These are phyloP conservation scores for Atalantia buxifolia DNA, from an alignment of 345 rosid species.

Conservation along the genomic window DNA sequence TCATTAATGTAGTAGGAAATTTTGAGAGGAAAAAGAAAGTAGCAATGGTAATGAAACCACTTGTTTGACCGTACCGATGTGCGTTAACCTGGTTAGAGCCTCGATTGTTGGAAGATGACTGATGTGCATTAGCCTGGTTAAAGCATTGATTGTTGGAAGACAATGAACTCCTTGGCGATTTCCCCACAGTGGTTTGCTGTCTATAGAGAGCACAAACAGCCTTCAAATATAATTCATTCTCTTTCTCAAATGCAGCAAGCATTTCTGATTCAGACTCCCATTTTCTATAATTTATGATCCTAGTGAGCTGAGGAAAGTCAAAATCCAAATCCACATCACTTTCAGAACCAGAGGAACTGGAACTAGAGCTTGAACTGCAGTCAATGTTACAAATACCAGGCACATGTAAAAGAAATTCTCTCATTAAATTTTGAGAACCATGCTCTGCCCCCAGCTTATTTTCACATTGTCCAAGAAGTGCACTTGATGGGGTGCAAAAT, in stretches of 20 bases:
- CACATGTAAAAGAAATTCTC: background rate
- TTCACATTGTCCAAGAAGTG: constrained; percentile 1
- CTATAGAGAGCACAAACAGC: constrained; percentile 37
- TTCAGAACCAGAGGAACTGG: constrained; percentile 32
- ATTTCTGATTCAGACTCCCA: constrained; percentile 22
- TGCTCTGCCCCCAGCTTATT: background rate
- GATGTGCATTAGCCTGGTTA: no score
- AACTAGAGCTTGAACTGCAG: constrained; percentile 17
- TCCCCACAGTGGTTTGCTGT: constrained; percentile 2
- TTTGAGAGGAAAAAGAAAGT: background rate
- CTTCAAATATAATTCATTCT: constrained; percentile 22
- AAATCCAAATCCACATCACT: constrained; percentile 12
- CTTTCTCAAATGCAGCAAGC: constrained; percentile 15
- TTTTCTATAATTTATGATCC: background rate
- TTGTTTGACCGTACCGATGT: constrained; percentile 14
- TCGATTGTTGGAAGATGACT: background rate
- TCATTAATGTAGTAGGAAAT: background rate
- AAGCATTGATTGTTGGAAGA: constrained; percentile 3
- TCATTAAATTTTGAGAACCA: background rate
- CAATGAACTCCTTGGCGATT: background rate
- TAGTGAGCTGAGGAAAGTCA: background rate
- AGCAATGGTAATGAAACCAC: background rate
- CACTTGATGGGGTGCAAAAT: background rate
- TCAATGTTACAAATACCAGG: background rate
- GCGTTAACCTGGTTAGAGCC: background rate